Evolutionary conservation across 2,329 filamentous ascomycete species (phyloP), one percentile per base, ranked within the genome.

Genomic region (Aciculosporium take): DNA sequence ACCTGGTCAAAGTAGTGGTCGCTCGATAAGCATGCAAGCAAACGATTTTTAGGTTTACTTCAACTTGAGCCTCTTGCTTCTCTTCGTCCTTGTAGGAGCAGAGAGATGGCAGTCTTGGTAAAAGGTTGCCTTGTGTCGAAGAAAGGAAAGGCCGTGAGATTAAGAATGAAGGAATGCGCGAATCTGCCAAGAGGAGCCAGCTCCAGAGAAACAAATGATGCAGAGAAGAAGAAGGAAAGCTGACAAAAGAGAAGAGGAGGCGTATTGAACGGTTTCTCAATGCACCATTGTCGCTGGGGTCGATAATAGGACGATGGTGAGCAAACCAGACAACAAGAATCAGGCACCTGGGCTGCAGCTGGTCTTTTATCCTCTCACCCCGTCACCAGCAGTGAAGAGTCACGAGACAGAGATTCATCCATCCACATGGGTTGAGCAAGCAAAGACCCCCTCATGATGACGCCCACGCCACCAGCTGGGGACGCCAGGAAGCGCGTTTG

Each of bases 311-410:
- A 37, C 35, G 23, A 9, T 23, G 12, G 24, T 23, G 29, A 21
- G 20, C 30, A 35, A 39, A 24, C 10, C 20, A 35, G 33, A 43
- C 31, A 35, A 31, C 25, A 18, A 27, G 20, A 18, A 24, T n/a
- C n/a, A 30, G 17, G 21, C 34, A 37, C 18, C 23, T 25, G 33
- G 29, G 28, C 27, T 23, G 33, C 27, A 10, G 21, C 40, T 25
- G 40, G n/a, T 37, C 32, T 37, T 28, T 39, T 43, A 37, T 37
- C 24, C 29, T 23, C 32, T 33, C 27, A 23, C 17, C 24, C 40
- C 17, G 28, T 24, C 33, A 29, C 35, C 10, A 5, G 21, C 38
- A 32, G 28, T 39, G 41, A 39, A 43, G 36, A 44, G 42, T 34
- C 33, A 33, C 32, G 25, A 24, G 21, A 25, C 21, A 33, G 23